Percentiles rank a stretch among this genome's conserved stretches.
Conservation (phyloP, 108 stramenopile genomes). For the Fistulifera pelliculosa region DNA sequence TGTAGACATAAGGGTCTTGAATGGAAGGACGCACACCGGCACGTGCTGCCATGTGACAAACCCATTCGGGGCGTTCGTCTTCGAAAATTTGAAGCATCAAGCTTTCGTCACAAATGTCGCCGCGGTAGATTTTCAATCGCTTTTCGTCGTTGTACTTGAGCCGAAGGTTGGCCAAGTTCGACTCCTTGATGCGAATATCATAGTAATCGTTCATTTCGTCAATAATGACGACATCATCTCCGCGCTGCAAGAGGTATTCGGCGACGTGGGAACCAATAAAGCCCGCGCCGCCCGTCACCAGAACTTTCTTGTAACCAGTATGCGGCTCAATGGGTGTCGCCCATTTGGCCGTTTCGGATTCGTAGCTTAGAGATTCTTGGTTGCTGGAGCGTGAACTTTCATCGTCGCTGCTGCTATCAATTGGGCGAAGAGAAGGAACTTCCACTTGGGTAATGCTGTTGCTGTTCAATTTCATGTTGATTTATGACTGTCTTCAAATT, state of each 20-base stretch:
- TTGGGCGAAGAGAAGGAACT: neutral
- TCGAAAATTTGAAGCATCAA: conserved; percentile 80
- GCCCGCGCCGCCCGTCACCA: conserved; percentile 97
- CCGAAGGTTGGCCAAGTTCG: conserved; percentile 63
- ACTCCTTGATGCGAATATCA: conserved; percentile 83
- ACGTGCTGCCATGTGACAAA: conserved; percentile 96
- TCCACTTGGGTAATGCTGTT: neutral
- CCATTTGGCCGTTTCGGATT: conserved; percentile 1
- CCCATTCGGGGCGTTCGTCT: conserved; percentile 66
- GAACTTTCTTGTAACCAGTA: conserved; percentile 78
- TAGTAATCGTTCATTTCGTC: conserved; percentile 99
- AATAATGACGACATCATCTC: conserved; percentile 92
- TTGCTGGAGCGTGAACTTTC: neutral
- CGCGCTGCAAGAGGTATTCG: conserved; percentile 70
- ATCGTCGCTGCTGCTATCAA: neutral
- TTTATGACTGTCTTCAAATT: neutral
- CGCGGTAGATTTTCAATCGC: conserved; percentile 60
- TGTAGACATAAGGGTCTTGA: conserved; percentile 95
- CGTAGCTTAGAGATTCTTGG: neutral
- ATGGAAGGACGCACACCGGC: conserved; percentile 90
- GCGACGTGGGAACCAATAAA: conserved; percentile 92
- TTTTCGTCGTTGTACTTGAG: conserved; percentile 26
- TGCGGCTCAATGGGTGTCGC: conserved; percentile 46
- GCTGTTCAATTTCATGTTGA: neutral
- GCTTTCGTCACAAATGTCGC: conserved; percentile 90